These are phyloP conservation scores for Candida mesenterica DNA, from an alignment of 1,139 yeast species.

Conservation along the genomic window DNA sequence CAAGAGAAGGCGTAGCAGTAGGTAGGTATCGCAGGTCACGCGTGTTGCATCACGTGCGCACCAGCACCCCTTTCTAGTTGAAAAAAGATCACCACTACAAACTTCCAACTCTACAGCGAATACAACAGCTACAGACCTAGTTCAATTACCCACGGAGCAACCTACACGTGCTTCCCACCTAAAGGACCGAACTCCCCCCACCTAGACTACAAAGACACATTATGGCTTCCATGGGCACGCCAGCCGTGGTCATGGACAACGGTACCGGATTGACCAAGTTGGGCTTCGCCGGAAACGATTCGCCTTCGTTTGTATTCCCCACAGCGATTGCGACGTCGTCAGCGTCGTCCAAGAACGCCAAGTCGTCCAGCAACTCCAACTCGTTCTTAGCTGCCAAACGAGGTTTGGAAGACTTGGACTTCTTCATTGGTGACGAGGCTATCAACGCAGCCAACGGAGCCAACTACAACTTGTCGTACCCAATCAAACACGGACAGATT, in stretches of 20 bases:
- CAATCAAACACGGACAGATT: constrained; percentile 95
- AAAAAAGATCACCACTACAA: constrained; percentile 1
- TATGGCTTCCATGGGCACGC: constrained; percentile 69
- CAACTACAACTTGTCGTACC: constrained; percentile 83
- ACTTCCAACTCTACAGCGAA: background rate
- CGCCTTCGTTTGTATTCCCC: constrained; percentile 96
- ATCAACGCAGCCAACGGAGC: constrained; percentile 85
- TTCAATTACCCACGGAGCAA: too few relatives aligned
- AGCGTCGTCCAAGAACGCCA: constrained; percentile 40
- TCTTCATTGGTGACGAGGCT: constrained; percentile 95
- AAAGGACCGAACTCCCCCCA: background rate
- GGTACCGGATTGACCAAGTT: constrained; percentile 98
- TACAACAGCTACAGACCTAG: too few relatives aligned
- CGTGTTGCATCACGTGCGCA: too few relatives aligned
- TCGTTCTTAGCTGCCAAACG: constrained; percentile 63
- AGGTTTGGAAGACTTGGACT: constrained; percentile 93
- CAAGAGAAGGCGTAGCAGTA: background rate
- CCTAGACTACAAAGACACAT: constrained; percentile 1
- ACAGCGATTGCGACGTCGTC: constrained; percentile 90
- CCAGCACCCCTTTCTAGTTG: constrained; percentile 2
- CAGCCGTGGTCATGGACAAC: constrained; percentile 96
- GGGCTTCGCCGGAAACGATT: constrained; percentile 98
- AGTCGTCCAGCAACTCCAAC: constrained; percentile 24
- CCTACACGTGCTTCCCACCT: background rate
- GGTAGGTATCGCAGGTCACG: background rate